Evolutionary conservation across 352 stramenopile species (phyloP), one percentile per base, ranked within the genome.

Genomic region (Globisporangium carolinianum): DNA sequence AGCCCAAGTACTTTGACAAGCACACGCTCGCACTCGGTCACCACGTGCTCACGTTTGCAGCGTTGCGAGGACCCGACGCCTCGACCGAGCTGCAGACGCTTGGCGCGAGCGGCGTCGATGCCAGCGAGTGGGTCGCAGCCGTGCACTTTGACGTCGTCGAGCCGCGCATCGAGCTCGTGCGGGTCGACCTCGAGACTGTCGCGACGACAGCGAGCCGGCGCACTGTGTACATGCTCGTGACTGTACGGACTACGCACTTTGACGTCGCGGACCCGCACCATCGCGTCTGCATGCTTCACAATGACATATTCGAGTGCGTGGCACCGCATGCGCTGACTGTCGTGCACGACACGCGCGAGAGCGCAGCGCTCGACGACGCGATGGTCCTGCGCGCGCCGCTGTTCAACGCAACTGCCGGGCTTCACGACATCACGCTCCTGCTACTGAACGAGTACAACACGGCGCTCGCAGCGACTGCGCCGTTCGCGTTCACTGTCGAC

Each of bases 381-480:
- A 60, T 71, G 9, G 63, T 69, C 2, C 74, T 88, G 10, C 65
- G 47, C 0, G 71, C 58, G 0, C 67, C 70, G 37, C 42, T 86
- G 36, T 78, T 79, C 43, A 59, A 68, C 6, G 63, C 73, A 5
- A 45, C 55, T 0, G 38, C 36, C 6, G 68, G 68, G 9, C 24
- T 10, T 4, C 74, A 87, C 53, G 54, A 63, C 9, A 42, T 83
- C 50, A 70, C 49, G 17, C 15, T 79, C 41, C 39, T 87, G 51
- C 61, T 90, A 32, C 35, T 90, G 36, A 72, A 74, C 41, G 62
- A 68, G 53, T 71, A 69, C 53, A 76, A 69, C 68, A 84, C 83
- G 36, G 57, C 32, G 2, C 47, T 86, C n/a, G 61, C 68, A 35
- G 41, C 61, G 12, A 70, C 64, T 2, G 1, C 48, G 0, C 60